Conservation (phyloP, 2,329 filamentous ascomycete species). For the Ampelomyces quisqualis region DNA sequence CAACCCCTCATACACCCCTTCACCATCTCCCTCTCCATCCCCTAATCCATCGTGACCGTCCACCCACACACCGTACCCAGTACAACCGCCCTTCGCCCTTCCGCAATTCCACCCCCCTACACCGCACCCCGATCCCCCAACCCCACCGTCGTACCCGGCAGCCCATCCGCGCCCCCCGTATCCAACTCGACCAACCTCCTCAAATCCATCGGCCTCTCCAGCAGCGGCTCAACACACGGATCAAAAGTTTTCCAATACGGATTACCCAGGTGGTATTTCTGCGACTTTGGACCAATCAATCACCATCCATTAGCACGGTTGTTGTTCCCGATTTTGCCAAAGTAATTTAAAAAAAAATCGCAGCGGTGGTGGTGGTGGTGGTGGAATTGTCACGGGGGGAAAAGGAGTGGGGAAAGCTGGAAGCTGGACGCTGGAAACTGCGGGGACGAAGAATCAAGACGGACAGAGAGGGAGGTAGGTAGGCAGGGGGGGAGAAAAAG, state of each 20-base stretch:
- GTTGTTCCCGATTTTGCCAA: neutral
- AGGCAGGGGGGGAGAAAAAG: neutral
- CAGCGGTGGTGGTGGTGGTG: no score
- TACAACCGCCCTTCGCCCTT: no score
- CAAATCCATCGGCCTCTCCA: conserved; percentile 70
- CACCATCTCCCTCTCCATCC: no score
- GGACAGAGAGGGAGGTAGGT: neutral
- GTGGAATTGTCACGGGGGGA: no score
- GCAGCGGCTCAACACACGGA: conserved; percentile 67
- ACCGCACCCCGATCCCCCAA: conserved; percentile 16
- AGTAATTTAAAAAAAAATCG: no score
- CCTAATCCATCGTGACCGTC: no score
- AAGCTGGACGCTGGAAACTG: no score
- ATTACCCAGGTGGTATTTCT: conserved; percentile 55
- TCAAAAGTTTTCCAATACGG: conserved; percentile 77
- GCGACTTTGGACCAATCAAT: conserved; percentile 30
- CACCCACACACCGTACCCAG: no score
- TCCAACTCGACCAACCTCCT: conserved; percentile 67
- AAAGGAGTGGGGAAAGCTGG: no score
- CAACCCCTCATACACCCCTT: no score
- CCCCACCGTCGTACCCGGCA: conserved; percentile 24
- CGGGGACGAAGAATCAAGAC: neutral
- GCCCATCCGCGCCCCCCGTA: conserved; percentile 45
- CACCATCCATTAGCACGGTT: neutral
- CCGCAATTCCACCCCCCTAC: no score